These are phyloP conservation scores for Vitis hybrid DNA, from an alignment of 177 flowering plant genomes.

Conservation along the genomic window DNA sequence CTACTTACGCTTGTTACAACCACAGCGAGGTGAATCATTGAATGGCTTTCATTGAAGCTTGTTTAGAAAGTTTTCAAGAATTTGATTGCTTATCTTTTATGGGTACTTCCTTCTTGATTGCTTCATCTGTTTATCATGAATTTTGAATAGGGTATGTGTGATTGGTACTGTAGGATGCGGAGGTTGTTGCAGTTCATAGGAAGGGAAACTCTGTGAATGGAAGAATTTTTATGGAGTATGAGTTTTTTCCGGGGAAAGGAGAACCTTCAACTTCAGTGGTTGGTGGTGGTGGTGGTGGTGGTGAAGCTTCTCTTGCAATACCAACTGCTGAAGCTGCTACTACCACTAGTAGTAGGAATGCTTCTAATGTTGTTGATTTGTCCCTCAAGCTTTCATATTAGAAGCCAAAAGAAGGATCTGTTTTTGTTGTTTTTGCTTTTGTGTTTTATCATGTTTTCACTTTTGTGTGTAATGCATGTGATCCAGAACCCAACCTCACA, in stretches of 20 bases:
- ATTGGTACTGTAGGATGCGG: slow-evolving; percentile 26
- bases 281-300: not conserved
- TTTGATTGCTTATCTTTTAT: no score
- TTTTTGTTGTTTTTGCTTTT: not conserved
- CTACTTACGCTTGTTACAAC: slow-evolving; percentile 9
- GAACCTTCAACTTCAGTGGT: slow-evolving; percentile 15
- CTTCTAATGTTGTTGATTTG: slow-evolving; percentile 48
- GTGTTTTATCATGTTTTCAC: slow-evolving; percentile 8
- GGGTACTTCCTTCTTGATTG: no score
- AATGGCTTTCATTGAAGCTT: not conserved
- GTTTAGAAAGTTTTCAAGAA: no score
- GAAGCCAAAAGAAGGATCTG: not conserved
- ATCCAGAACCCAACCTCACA: slow-evolving; percentile 5
- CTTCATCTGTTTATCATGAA: not conserved
- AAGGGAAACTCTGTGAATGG: slow-evolving; percentile 26
- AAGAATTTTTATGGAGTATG: slow-evolving; percentile 50
- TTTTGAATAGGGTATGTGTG: not conserved
- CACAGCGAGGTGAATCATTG: slow-evolving; percentile 14
- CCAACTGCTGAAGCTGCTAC: slow-evolving; percentile 1
- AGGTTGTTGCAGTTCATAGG: slow-evolving; percentile 34
- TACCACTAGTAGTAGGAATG: not conserved
- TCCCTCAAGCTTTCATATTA: slow-evolving; percentile 63
- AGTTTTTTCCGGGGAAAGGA: slow-evolving; percentile 46
- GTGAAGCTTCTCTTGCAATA: slow-evolving; percentile 13
- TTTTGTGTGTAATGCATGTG: slow-evolving; percentile 14